Base-by-base conservation (phyloP, 495 filamentous ascomycete species). In the Glarea lozoyensis region DNA sequence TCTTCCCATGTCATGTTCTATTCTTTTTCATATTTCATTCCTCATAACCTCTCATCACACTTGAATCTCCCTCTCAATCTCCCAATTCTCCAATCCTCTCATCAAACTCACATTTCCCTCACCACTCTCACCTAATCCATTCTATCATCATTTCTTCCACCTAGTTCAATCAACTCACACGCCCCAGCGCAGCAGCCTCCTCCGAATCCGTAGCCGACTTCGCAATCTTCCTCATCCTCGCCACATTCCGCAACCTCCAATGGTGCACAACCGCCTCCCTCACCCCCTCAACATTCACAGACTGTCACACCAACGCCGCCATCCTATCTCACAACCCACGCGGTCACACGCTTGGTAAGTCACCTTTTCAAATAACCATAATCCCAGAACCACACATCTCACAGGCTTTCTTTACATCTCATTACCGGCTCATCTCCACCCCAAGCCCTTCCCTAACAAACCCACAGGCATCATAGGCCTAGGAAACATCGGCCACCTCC, bases 401-500 rank as follows among this genome's bases (percentile, higher is more conserved):
- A n/a, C n/a, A n/a, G n/a, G n/a, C n/a, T n/a, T n/a, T n/a, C n/a
- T n/a, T n/a, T n/a, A n/a, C n/a, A n/a, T n/a, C n/a, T n/a, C n/a
- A n/a, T n/a, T n/a, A n/a, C n/a, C n/a, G n/a, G n/a, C n/a, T n/a
- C n/a, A n/a, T n/a, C n/a, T n/a, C n/a, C n/a, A n/a, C n/a, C n/a
- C n/a, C n/a, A n/a, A n/a, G n/a, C n/a, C n/a, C n/a, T n/a, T n/a
- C n/a, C n/a, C n/a, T n/a, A n/a, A n/a, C n/a, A n/a, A n/a, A n/a
- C n/a, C n/a, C n/a, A n/a, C n/a, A n/a, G n/a, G 75, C 5, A 73
- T 81, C 18, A 67, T 81, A 13, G 76, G 76, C 0, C 62, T 81
- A 3, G 76, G 76, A 1, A 70, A 73, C 31, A 85, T 87, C 52
- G 83, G 83, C 3, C 75, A 71, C 49, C 67, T 69, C 9, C 75